These are phyloP conservation scores for Pseudogymnoascus sp. DNA, from an alignment of 2,329 filamentous ascomycete species.

Conservation along the genomic window DNA sequence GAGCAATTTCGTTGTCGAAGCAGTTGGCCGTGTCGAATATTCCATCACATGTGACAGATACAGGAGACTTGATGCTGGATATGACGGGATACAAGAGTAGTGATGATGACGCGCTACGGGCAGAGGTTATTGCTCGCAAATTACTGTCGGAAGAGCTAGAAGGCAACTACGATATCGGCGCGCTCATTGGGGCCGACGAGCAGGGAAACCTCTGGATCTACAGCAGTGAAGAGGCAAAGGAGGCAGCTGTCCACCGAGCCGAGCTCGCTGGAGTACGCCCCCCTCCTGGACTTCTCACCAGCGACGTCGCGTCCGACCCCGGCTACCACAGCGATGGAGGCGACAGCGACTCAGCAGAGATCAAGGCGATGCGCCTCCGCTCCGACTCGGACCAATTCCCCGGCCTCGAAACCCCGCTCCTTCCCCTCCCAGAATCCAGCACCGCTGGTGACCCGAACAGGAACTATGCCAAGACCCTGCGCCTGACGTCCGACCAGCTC, in stretches of 20 bases:
- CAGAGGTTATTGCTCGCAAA: constrained; percentile 87
- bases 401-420: constrained; percentile 47
- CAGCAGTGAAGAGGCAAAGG: constrained; percentile 92
- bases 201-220: constrained; percentile 99
- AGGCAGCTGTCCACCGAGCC: constrained; percentile 65
- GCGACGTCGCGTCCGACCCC: constrained; percentile 78
- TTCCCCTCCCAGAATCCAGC: constrained; percentile 45
- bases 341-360: constrained; percentile 46
- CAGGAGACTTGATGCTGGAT: constrained; percentile 91
- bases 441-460: constrained; percentile 60
- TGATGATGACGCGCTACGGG: constrained; percentile 83
- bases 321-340: constrained; percentile 89
- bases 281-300: constrained; percentile 16
- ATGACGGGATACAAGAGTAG: constrained; percentile 96
- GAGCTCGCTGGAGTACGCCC: constrained; percentile 43
- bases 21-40: constrained; percentile 88
- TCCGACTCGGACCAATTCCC: constrained; percentile 59
- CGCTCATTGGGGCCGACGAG: constrained; percentile 89
- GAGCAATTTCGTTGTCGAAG: constrained; percentile 76
- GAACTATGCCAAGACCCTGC: constrained; percentile 94
- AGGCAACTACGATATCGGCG: constrained; percentile 92
- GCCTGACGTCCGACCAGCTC: constrained; percentile 89
- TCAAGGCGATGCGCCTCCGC: constrained; percentile 45
- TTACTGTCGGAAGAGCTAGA: constrained; percentile 89
- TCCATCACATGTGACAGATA: constrained; percentile 82